Evolutionary conservation across 805 yeast species (phyloP).

Genomic region (Starmerella ratchasimensis): DNA sequence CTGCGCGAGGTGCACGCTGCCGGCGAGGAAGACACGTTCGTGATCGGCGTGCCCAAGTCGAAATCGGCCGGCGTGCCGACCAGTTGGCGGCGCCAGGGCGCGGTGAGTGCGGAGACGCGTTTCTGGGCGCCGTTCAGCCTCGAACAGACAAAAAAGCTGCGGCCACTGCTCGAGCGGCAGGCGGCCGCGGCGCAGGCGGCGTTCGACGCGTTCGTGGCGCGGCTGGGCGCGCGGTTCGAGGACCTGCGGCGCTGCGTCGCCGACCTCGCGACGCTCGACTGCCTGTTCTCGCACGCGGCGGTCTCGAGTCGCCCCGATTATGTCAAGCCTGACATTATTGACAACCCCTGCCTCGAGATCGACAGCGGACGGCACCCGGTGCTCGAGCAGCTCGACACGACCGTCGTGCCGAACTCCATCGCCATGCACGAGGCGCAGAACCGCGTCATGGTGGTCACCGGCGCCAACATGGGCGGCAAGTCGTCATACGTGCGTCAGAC

Average conservation of each 20-base stretch:
- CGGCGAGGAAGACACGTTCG: constrained; percentile 43
- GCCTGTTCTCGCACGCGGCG: constrained; percentile 51
- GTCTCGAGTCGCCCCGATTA: constrained; percentile 39
- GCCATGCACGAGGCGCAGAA: constrained; percentile 34
- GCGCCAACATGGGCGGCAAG: constrained; percentile 85
- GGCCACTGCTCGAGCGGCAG: constrained; percentile 47
- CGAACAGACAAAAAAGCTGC: constrained; percentile 39
- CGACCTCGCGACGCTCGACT: constrained; percentile 46
- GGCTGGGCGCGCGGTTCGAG: constrained; percentile 30
- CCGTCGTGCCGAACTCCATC: constrained; percentile 57
- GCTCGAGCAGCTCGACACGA: constrained; percentile 36
- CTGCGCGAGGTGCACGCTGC: constrained; percentile 42
- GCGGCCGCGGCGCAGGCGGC: constrained; percentile 35
- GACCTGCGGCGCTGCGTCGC: constrained; percentile 33
- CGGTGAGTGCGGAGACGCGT: constrained; percentile 54
- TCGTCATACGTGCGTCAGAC: constrained; percentile 62
- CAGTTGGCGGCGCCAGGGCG: constrained; percentile 65
- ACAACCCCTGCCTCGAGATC: constrained; percentile 36
- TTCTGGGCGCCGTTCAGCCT: constrained; percentile 52
- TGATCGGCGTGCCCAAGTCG: constrained; percentile 60
- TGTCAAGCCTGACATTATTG: constrained; percentile 38
- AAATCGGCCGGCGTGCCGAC: constrained; percentile 47
- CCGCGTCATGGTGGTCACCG: constrained; percentile 56
- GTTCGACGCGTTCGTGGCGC: constrained; percentile 30
- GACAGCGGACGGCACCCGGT: constrained; percentile 54